Base-by-base conservation (phyloP, 176 grass and related monocot species). In the Calamus simplicifolius region DNA sequence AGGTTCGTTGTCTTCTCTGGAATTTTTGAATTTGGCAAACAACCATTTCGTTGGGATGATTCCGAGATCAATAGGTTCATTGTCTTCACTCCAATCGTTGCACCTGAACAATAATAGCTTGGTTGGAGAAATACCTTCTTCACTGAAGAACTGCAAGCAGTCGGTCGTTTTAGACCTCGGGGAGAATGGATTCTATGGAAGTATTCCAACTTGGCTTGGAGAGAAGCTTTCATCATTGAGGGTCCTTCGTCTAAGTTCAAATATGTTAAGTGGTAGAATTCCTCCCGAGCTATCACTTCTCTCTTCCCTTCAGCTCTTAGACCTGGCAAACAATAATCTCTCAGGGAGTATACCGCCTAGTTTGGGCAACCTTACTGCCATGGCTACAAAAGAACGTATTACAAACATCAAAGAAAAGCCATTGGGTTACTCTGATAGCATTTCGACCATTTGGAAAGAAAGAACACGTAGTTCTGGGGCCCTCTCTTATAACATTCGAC, bases 401-500 rank as follows among this genome's bases (percentile, higher is more conserved):
- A 73, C 52, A 21, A 53, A 69, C 4, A 19, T 95, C 16, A 64
- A 64, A 7, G 66, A 63, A 13, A 66, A 71, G 1, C 65, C 1
- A 8, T 79, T 82, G 48, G 56, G 75, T 19, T 86, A 88, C 19
- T 79, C 69, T 52, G 86, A 85, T 23, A 80, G 86, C 27, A 85
- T 75, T 38, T 56, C 53, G 14, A 61, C 1, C 21, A 23, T 23
- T 23, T 23, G 21, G 21, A 23, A 23, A 23, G 21, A 23, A 23
- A 23, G 21, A 23, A 1, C 21, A 1, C 21, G 1, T 23, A 23
- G 21, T 23, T 23, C 21, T 23, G 21, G 1, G 21, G 21, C 21
- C 21, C 21, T 0, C 21, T 23, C 21, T 23, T 0, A 23, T 23
- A 23, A 23, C 21, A 23, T 23, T 23, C 21, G 1, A 23, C 21